Evolutionary conservation across 345 rosid genomes (phyloP).

Genomic region (Acer saccharum): DNA sequence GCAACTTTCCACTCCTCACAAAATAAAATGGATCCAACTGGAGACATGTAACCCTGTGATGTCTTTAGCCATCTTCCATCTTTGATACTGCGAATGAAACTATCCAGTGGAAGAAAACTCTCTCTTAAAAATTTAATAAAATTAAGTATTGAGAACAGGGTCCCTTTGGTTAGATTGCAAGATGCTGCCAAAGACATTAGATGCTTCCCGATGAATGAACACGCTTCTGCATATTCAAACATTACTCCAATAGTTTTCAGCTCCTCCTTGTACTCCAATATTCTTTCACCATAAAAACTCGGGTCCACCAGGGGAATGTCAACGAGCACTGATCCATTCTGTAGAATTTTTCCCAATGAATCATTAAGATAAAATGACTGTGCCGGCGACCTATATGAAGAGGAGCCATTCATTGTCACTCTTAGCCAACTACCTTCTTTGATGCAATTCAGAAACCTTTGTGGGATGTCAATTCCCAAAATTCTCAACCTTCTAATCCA

Average conservation of each 20-base stretch:
- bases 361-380: constrained; percentile 54
- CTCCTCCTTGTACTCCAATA: constrained; percentile 41
- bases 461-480: constrained; percentile 26
- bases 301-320: constrained; percentile 74
- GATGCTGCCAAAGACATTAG: constrained; percentile 55
- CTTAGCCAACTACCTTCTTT: constrained; percentile 62
- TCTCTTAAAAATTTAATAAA: constrained; percentile 55
- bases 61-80: constrained; percentile 55
- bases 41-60: constrained; percentile 41
- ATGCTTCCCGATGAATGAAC: constrained; percentile 50
- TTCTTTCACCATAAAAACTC: constrained; percentile 47
- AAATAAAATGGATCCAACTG: constrained; percentile 56
- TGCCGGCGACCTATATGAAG: constrained; percentile 54
- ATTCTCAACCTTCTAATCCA: constrained; percentile 43
- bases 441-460: constrained; percentile 49
- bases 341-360: constrained; percentile 63
- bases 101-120: constrained; percentile 37
- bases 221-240: constrained; percentile 58
- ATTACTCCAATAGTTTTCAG: constrained; percentile 59
- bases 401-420: constrained; percentile 44
- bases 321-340: constrained; percentile 51
- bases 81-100: constrained; percentile 45
- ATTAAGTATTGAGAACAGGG: constrained; percentile 49
- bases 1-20: constrained; percentile 56
- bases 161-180: constrained; percentile 34